phyloP scores from a whole-genome alignment of 768 basidiomycete species.

The Gelatoporia subvermispora region DNA sequence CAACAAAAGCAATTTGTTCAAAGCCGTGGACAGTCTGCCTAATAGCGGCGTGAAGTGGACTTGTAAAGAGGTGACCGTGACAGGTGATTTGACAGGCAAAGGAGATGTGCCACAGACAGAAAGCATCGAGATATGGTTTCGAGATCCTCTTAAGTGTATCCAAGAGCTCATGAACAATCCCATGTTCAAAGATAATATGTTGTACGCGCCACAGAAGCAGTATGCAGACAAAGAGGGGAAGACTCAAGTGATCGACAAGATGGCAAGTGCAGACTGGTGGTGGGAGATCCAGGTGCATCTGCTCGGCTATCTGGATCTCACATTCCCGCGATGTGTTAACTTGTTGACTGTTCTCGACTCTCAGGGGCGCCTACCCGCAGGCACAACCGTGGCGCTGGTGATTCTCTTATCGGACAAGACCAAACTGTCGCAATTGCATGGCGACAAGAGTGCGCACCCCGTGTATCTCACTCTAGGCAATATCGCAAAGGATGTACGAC shows the following conservation, averaged over 20 bases:
- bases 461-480: constrained; percentile 17
- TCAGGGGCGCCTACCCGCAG: constrained; percentile 6
- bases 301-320: no score
- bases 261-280: constrained; percentile 20
- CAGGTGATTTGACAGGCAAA: no score
- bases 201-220: constrained; percentile 4
- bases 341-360: constrained; percentile 6
- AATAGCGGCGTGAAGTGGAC: no score
- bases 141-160: constrained; percentile 34
- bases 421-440: constrained; percentile 15
- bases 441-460: constrained; percentile 12
- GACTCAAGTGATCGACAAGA: constrained; percentile 16
- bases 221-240: constrained; percentile 24
- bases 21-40: no score
- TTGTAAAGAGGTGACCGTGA: no score
- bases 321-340: background rate
- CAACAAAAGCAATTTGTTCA: no score
- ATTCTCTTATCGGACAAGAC: constrained; percentile 27
- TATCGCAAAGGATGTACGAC: constrained; percentile 13
- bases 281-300: constrained; percentile 20
- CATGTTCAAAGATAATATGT: background rate
- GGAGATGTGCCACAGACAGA: no score
- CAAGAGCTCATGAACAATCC: constrained; percentile 14
- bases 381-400: constrained; percentile 18
- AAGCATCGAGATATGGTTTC: no score